Base-by-base conservation (phyloP, 2,329 filamentous ascomycete species). In the Fusarium napiforme region DNA sequence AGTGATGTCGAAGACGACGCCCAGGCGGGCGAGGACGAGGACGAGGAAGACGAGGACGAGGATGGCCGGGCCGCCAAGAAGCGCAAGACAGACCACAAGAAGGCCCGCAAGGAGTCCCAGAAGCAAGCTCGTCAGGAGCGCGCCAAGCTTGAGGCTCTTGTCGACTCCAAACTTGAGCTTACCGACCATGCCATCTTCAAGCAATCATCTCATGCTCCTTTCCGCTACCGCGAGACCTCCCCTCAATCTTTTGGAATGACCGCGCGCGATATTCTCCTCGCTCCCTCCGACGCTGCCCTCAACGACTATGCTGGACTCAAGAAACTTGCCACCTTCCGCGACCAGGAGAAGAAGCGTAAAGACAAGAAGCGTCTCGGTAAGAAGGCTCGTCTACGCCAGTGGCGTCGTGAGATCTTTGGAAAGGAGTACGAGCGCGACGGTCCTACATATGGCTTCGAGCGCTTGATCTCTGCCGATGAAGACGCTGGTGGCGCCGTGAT, bases 151-250 rank as follows among this genome's bases (percentile, higher is more conserved):
- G 95, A 98, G 80, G 91, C 92, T 62, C 89, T 98, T 47, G 92
- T 98, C 74, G 94, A 98, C 79, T 88, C 92, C 75, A 92, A 92
- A 79, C 88, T 98, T 77, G 90, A 94, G 73, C 87, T 97, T 64
- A 91, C 94, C 66, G 84, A 91, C 71, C 89, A 91, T 26, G 84
- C 91, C 57, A 87, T 89, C 60, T 88, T 88, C 49, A 86, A 85
- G 56, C 69, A 78, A 61, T 75, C 76, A 30, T 58, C 60, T 46
- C 65, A 73, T 34, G 74, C 76, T 21, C 71, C 77, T 74, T 99
- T 99, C 89, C 92, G 93, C 64, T 99, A 99, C 86, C 93, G 96
- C 78, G 95, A 98, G 80, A 97, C 96, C 4, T 97, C 94, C 1
- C 96, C 96, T 2, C 92, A 93, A 62, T 90, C 93, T 18, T 99